Base-by-base conservation (phyloP, 31 red algal species). In the Asparagopsis taxiformis region DNA sequence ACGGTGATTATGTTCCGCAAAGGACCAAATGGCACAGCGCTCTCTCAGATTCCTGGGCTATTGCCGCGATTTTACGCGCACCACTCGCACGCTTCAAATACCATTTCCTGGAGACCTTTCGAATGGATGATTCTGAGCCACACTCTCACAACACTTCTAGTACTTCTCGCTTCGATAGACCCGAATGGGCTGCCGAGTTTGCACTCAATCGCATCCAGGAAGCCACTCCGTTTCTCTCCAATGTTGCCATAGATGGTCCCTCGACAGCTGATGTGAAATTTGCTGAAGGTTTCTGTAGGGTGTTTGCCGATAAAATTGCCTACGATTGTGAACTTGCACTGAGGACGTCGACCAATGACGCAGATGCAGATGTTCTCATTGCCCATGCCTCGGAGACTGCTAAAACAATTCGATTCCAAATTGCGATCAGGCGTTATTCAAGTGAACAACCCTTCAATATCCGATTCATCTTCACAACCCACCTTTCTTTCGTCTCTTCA, bases 101-200 rank as follows among this genome's bases (percentile, higher is more conserved):
- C 53, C 84, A 88, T 52, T 88, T 88, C 73, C 65, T 88, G 3
- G 84, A 78, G 44, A 72, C 34, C 41, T 65, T 70, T 28, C 70
- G 72, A 31, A 20, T 19, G 28, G 70, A 73, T 16, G 3, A 32
- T 1, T 29, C 28, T 51, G 55, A 19, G 51, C 62, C 46, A 46
- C 17, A 1, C 4, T 37, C 67, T 2, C 33, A 31, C 26, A 50
- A 34, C n/a, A 53, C 1, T 50, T 9, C 21, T 26, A 71, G 75
- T 24, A 90, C 70, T 6, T 60, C 67, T 46, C 75, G 86, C 9
- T 79, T 90, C 38, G 86, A 90, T 80, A 55, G 76, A 5, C 86
- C 86, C 0, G 86, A 90, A 63, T 90, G 86, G 86, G 86, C 86
- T 49, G 86, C 86, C 20, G 86, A 90, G 36, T 90, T 81, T 69